These are phyloP conservation scores for Paraphaeosphaeria minitans DNA, from an alignment of 2,329 filamentous ascomycete species.

Conservation along the genomic window DNA sequence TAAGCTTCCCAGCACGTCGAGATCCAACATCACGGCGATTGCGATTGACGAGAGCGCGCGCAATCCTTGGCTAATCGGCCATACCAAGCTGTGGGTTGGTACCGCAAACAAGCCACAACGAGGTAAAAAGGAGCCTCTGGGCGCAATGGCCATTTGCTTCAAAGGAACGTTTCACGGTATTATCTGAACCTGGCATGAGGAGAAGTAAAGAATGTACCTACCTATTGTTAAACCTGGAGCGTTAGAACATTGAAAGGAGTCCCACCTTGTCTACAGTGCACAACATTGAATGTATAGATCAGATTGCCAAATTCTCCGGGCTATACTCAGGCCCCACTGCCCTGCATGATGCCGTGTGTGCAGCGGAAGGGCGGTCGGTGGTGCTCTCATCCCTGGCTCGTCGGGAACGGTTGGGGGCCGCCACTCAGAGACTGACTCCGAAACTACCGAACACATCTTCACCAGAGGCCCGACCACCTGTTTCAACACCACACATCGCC, in stretches of 20 bases:
- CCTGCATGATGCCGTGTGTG: background rate
- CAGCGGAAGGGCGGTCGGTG: background rate
- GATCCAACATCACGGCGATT: background rate
- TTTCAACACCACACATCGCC: slow-evolving; percentile 1
- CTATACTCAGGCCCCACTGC: background rate
- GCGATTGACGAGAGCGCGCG: background rate
- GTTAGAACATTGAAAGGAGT: background rate
- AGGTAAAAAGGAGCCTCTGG: background rate
- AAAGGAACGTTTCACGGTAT: background rate
- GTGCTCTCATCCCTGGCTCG: slow-evolving; percentile 3
- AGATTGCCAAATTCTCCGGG: background rate
- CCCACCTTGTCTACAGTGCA: too few species aligned
- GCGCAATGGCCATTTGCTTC: background rate
- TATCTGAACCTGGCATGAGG: background rate
- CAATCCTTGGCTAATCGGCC: background rate
- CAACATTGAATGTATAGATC: background rate
- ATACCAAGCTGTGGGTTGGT: background rate
- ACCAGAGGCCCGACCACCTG: background rate
- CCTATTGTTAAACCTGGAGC: background rate
- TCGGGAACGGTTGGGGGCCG: slow-evolving; percentile 5
- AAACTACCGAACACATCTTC: slow-evolving; percentile 6
- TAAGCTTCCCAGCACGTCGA: background rate
- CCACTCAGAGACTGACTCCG: slow-evolving; percentile 4
- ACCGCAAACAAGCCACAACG: background rate
- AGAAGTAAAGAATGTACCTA: background rate